Base-by-base conservation (phyloP, 495 filamentous ascomycete species). In the Daldinia grandis region DNA sequence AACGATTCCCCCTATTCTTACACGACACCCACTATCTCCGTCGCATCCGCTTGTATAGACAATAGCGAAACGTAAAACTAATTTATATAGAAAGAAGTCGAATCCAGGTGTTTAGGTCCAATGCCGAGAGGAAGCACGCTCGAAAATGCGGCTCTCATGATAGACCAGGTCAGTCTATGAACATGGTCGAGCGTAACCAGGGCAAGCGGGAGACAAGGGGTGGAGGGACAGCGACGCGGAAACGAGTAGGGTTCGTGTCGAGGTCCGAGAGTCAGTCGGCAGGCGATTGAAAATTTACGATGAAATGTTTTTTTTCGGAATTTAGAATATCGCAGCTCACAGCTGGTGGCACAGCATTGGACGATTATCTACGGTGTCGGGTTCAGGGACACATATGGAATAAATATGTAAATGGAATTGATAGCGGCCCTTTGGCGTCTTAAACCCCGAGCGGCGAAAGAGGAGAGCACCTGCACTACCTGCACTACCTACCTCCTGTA, bases 121-220 rank as follows among this genome's bases (percentile, higher is more conserved):
- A 58, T 76, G 65, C 62, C 44, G 66, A 74, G 63, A 77, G 63
- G 67, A 71, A 70, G 68, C 73, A 68, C 73, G 75, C 73, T 76
- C 57, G 54, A 51, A 35, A 51, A 60, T 74, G 75, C 75, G 75
- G 69, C 75, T 76, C 75, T 73, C 75, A 76, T 77, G 75, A 68
- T 70, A 69, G 70, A 72, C 74, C 62, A 60, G 63, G 59, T 76
- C 75, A 74, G 55, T 72, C 73, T 62, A 72, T 64, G 58, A 69
- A 72, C 75, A 76, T 77, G 68, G 60, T 76, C 75, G 54, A 60
- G 53, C 44, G 61, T 66, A 62, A 61, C 62, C 60, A 53, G 40
- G 51, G 58, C 19, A 14, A 42, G 15, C 19, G 56, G 30, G 10
- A 42, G 47, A 37, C 30, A 51, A 40, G 62, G 61, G 58, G 51